phyloP scores from a whole-genome alignment of 176 grass and related monocot genomes.

The Phyllostachys edulis region DNA sequence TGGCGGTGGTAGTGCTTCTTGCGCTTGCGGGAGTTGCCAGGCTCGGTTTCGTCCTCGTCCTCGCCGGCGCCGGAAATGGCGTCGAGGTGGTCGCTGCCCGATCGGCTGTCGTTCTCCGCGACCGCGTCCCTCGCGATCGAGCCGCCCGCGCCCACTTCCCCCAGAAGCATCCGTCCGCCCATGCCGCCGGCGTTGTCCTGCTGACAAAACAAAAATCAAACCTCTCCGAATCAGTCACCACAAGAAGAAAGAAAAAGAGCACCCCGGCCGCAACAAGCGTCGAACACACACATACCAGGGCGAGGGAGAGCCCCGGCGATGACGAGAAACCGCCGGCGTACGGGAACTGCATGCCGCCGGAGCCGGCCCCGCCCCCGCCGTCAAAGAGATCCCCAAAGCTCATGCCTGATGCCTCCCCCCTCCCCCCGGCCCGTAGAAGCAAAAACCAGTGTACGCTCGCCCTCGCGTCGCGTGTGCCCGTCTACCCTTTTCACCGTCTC shows the following conservation, averaged over 20 bases:
- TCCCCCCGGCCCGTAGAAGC: neutral
- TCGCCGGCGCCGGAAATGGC: slow-evolving; percentile 58
- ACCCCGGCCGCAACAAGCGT: neutral
- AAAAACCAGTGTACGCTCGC: neutral
- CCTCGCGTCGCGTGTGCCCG: neutral
- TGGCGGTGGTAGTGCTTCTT: slow-evolving; percentile 97
- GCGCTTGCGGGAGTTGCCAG: slow-evolving; percentile 70
- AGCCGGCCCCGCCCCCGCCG: slow-evolving; percentile 18
- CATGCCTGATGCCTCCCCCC: slow-evolving; percentile 43
- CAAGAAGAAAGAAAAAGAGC: neutral
- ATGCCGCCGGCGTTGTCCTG: slow-evolving; percentile 45
- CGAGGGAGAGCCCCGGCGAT: slow-evolving; percentile 78
- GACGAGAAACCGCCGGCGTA: slow-evolving; percentile 54
- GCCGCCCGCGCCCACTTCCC: neutral
- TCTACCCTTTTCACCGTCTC: neutral
- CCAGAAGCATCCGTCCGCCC: neutral
- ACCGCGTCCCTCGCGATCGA: slow-evolving; percentile 18
- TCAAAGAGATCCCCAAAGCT: slow-evolving; percentile 71
- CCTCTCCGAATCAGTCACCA: neutral
- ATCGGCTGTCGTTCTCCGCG: slow-evolving; percentile 79
- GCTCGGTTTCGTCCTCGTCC: slow-evolving; percentile 48
- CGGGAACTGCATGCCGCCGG: slow-evolving; percentile 54
- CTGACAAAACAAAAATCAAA: neutral
- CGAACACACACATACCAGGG: slow-evolving; percentile 46
- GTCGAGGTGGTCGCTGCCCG: slow-evolving; percentile 86